Conservation (phyloP, 1,284 basidiomycete species). For the Ustilago crameri region DNA sequence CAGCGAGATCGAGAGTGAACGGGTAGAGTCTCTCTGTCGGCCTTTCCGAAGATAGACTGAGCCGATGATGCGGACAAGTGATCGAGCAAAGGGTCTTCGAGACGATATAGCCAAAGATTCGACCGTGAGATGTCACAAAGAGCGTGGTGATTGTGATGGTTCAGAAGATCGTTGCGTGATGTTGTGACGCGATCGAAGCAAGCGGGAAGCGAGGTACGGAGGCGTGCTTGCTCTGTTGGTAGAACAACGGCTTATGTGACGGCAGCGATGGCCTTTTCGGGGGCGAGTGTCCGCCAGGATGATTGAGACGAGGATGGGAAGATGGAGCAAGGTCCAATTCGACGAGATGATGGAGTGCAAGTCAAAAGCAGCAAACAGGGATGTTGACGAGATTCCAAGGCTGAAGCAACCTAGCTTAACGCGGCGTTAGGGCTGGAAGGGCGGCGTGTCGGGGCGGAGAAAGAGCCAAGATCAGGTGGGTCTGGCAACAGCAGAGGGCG, state of each 20-base stretch:
- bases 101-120: no score
- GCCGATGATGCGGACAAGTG: neutral
- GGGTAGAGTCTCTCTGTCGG: no score
- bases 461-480: neutral
- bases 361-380: neutral
- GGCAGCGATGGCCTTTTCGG: neutral
- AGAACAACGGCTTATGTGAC: neutral
- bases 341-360: neutral
- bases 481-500: neutral
- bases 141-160: neutral
- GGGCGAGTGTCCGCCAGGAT: neutral
- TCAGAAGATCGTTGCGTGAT: neutral
- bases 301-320: neutral
- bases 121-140: no score
- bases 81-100: neutral
- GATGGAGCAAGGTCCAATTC: neutral
- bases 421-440: neutral
- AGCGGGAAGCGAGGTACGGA: neutral
- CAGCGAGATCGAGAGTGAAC: no score
- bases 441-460: conserved; percentile 8
- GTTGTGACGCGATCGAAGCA: neutral
- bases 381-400: no score
- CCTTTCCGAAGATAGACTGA: neutral
- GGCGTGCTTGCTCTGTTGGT: neutral
- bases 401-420: no score